These are phyloP conservation scores for Lactarius deliciosus DNA, from an alignment of 768 basidiomycete genomes.

Conservation along the genomic window DNA sequence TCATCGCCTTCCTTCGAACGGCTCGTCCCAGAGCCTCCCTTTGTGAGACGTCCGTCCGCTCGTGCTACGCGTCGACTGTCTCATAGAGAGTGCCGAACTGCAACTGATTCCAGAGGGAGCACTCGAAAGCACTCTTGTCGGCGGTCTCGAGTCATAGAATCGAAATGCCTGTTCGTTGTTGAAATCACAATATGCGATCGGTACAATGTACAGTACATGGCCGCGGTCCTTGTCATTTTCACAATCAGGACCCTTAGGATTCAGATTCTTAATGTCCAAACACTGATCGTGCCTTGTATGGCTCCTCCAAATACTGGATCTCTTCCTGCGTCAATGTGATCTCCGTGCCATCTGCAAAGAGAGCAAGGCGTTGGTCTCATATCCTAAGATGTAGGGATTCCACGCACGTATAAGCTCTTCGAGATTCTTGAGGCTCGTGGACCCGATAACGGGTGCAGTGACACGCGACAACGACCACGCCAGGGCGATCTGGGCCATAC, in stretches of 20 bases:
- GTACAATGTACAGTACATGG: too few relatives aligned
- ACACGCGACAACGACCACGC: slow-evolving; percentile 34
- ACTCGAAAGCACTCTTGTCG: too few relatives aligned
- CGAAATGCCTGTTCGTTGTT: too few relatives aligned
- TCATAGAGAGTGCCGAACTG: too few relatives aligned
- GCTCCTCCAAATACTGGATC: slow-evolving; percentile 24
- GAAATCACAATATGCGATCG: too few relatives aligned
- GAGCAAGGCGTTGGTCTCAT: not conserved
- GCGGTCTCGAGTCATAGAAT: too few relatives aligned
- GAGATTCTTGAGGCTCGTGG: slow-evolving; percentile 25
- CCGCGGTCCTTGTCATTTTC: too few relatives aligned
- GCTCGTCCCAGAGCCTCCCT: slow-evolving; percentile 8
- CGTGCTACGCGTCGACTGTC: not conserved
- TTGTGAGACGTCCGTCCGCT: not conserved
- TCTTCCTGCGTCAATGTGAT: slow-evolving; percentile 22
- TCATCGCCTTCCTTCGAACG: slow-evolving; percentile 26
- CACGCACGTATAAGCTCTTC: slow-evolving; percentile 26
- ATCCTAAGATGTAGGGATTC: not conserved
- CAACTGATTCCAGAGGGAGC: too few relatives aligned
- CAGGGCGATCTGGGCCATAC: slow-evolving; percentile 46
- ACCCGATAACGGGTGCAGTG: slow-evolving; percentile 21
- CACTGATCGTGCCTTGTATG: slow-evolving; percentile 26
- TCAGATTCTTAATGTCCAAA: slow-evolving; percentile 2
- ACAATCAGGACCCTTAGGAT: not conserved
- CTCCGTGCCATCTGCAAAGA: slow-evolving; percentile 15